Base-by-base conservation (phyloP, 805 yeast genomes). In the Candida sakaeoensis region DNA sequence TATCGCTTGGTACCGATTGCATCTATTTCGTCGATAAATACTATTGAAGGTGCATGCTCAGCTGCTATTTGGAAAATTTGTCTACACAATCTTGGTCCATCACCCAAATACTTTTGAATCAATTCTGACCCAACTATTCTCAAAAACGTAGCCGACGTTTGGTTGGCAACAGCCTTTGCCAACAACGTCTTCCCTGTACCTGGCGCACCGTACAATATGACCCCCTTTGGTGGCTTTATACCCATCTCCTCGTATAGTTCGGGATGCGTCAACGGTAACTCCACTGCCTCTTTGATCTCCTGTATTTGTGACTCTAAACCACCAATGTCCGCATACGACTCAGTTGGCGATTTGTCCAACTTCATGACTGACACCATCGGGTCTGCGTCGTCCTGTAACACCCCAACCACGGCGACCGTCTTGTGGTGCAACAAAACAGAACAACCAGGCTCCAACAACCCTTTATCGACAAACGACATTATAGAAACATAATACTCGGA, bases 1-100 rank as follows among this genome's bases (percentile, higher is more conserved):
- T 91, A 90, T 64, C 99, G 82, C 63, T 91, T 91, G n/a, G 95
- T 85, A 65, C 99, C 99, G 59, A 93, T 93, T 33, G 99, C 98
- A 66, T 93, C 99, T 57, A 93, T 91, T 70, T 93, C 99, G 68
- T 93, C 99, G 50, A 93, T 93, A 57, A 93, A 93, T 26, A 93
- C 96, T 68, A 93, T 93, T n/a, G 96, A 82, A 27, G 99, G 99
- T 0, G 99, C 96, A 62, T 89, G 83, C 49, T 93, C 99, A 18
- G 90, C 93, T 2, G 99, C 99, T 35, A 89, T 86, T 64, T 90
- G 95, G 75, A 93, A 93, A 44, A 93, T 80, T 55, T 95, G 97
- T 60, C 99, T 75, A 60, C 88, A 81, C 53, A 93, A 75, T 52
- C 97, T 79, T 40, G 99, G 98, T 43, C 99, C 99, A 61, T 93